Conservation (phyloP, 2,329 filamentous ascomycete species). For the Metarhizium anisopliae region DNA sequence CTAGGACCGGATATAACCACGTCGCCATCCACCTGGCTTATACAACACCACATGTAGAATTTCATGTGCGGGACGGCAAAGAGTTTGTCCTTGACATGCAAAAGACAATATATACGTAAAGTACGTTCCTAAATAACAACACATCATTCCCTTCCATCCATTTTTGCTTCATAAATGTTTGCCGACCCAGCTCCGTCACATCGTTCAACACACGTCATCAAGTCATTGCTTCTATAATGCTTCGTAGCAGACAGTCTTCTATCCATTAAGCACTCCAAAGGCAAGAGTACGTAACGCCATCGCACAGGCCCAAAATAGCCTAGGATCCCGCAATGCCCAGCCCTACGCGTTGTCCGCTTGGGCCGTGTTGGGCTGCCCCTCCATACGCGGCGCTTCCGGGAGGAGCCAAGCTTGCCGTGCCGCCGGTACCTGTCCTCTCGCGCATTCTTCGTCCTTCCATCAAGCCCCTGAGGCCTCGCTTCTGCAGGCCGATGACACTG, state of each 20-base stretch:
- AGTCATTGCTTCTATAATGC: background rate
- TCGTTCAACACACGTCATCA: background rate
- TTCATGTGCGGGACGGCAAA: too few relatives aligned
- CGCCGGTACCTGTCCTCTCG: constrained; percentile 51
- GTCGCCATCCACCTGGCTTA: too few relatives aligned
- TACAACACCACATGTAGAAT: too few relatives aligned
- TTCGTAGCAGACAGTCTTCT: background rate
- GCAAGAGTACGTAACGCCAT: background rate
- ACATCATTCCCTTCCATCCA: background rate
- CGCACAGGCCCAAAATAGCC: background rate
- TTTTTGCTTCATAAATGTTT: too few relatives aligned
- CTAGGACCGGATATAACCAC: too few relatives aligned
- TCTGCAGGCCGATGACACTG: constrained; percentile 91
- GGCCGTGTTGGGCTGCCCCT: constrained; percentile 11
- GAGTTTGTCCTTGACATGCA: too few relatives aligned
- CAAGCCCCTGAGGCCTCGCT: constrained; percentile 78
- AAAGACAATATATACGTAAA: background rate
- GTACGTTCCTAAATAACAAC: background rate
- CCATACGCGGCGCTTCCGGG: constrained; percentile 12
- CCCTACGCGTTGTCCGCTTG: constrained; percentile 32
- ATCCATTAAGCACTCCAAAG: background rate
- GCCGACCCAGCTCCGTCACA: background rate
- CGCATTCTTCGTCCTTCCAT: constrained; percentile 90
- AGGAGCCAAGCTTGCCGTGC: constrained; percentile 13
- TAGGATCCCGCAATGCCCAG: constrained; percentile 44